Evolutionary conservation across 257 asterid species (phyloP).

Genomic region (Solanum infundibuliforme): DNA sequence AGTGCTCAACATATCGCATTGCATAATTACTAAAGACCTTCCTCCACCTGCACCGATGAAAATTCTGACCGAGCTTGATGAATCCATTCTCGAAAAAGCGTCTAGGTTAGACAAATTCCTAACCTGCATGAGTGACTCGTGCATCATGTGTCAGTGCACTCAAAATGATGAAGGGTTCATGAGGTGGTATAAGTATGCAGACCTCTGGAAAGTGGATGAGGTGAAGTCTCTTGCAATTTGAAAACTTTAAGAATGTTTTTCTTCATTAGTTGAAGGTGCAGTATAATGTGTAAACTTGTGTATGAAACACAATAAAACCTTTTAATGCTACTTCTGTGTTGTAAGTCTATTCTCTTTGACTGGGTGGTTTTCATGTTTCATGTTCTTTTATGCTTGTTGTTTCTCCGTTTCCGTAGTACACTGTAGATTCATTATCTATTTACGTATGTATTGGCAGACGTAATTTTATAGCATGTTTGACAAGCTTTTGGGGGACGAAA

Average conservation of each 20-base stretch:
- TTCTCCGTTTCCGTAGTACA: background rate
- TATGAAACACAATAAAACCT: background rate
- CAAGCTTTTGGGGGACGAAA: too few relatives aligned
- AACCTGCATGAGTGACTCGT: slow-evolving; percentile 43
- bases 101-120: slow-evolving; percentile 34
- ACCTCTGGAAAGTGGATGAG: slow-evolving; percentile 74
- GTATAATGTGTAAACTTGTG: background rate
- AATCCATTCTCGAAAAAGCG: slow-evolving; percentile 26
- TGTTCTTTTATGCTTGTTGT: background rate
- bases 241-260: background rate
- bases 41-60: slow-evolving; percentile 22
- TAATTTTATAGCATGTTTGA: too few relatives aligned
- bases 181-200: slow-evolving; percentile 78
- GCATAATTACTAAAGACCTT: slow-evolving; percentile 33
- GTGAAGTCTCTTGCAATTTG: slow-evolving; percentile 54
- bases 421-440: background rate
- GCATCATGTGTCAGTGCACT: slow-evolving; percentile 56
- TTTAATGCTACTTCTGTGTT: background rate
- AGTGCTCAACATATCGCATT: slow-evolving; percentile 77
- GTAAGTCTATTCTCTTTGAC: too few relatives aligned
- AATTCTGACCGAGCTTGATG: slow-evolving; percentile 30
- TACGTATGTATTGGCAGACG: too few relatives aligned
- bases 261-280: background rate
- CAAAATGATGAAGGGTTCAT: slow-evolving; percentile 58
- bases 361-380: background rate